Evolutionary conservation across 169 alveolate species (phyloP).

Genomic region (Plasmodium falciparum): DNA sequence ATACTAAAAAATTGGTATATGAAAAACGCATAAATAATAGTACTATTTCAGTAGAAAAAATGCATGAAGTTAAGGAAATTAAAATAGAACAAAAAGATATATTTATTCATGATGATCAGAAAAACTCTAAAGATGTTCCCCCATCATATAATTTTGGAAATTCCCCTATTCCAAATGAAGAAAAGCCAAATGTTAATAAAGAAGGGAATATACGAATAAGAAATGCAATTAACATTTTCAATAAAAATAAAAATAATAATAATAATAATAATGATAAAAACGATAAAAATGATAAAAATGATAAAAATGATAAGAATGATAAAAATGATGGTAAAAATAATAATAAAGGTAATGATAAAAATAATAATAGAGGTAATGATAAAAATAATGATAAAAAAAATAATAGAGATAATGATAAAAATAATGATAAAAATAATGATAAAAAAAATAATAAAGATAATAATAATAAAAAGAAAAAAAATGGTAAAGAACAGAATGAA

Average conservation of each 20-base stretch:
- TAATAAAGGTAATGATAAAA: slow-evolving; percentile 4
- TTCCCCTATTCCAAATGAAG: too few species aligned
- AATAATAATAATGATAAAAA: neutral
- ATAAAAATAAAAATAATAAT: neutral
- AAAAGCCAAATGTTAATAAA: too few species aligned
- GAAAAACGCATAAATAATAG: neutral
- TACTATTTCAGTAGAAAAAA: neutral
- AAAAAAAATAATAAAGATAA: neutral
- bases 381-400: neutral
- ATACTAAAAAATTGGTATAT: neutral
- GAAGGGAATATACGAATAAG: too few species aligned
- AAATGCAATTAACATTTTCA: neutral
- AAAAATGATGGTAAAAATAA: neutral
- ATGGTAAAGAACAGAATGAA: neutral
- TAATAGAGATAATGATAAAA: neutral
- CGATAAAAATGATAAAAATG: neutral
- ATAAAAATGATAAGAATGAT: too few species aligned
- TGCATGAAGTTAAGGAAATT: neutral
- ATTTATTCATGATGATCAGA: neutral
- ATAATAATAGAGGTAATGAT: slow-evolving; percentile 3
- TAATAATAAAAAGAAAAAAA: neutral
- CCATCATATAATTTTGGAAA: too few species aligned
- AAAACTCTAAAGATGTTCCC: neutral
- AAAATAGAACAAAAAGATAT: neutral
- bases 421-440: neutral